Conservation (phyloP, 495 filamentous ascomycete species). For the Alectoria sarmentosa region DNA sequence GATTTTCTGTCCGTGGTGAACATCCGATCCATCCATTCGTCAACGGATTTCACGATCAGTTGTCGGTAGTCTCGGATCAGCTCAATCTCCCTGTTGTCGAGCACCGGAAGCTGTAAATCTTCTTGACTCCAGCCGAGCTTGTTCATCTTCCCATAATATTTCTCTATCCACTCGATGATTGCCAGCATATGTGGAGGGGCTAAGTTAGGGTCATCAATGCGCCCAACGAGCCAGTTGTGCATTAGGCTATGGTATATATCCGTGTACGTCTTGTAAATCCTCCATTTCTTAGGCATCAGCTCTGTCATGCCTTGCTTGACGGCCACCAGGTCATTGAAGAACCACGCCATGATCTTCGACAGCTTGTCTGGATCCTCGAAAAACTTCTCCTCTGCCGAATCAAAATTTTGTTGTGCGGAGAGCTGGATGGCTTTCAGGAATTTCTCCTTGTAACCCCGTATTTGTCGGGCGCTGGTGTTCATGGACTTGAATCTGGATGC, state of each 20-base stretch:
- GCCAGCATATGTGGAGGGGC: constrained; percentile 72
- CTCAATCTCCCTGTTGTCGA: constrained; percentile 82
- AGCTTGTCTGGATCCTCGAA: constrained; percentile 72
- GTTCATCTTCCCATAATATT: constrained; percentile 92
- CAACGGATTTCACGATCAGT: constrained; percentile 88
- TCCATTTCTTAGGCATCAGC: constrained; percentile 96
- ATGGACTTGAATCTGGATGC: constrained; percentile 91
- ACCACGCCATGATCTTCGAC: constrained; percentile 85
- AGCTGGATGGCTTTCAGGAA: constrained; percentile 75
- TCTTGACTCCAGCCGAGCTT: constrained; percentile 71
- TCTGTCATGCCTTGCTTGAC: constrained; percentile 83
- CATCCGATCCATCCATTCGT: constrained; percentile 96
- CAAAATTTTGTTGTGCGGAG: constrained; percentile 65
- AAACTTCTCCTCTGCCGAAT: constrained; percentile 66
- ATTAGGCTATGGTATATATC: constrained; percentile 87
- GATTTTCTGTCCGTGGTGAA: constrained; percentile 68
- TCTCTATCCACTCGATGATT: constrained; percentile 91
- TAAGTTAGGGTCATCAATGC: constrained; percentile 74
- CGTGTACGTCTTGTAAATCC: constrained; percentile 83
- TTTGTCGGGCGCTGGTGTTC: constrained; percentile 78
- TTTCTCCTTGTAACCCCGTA: constrained; percentile 96
- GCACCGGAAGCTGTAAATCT: constrained; percentile 70
- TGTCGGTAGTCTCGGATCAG: constrained; percentile 88
- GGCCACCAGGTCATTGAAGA: constrained; percentile 91
- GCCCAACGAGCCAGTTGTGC: constrained; percentile 80